Evolutionary conservation across 495 filamentous ascomycete genomes (phyloP).

Genomic region (Podospora australis): DNA sequence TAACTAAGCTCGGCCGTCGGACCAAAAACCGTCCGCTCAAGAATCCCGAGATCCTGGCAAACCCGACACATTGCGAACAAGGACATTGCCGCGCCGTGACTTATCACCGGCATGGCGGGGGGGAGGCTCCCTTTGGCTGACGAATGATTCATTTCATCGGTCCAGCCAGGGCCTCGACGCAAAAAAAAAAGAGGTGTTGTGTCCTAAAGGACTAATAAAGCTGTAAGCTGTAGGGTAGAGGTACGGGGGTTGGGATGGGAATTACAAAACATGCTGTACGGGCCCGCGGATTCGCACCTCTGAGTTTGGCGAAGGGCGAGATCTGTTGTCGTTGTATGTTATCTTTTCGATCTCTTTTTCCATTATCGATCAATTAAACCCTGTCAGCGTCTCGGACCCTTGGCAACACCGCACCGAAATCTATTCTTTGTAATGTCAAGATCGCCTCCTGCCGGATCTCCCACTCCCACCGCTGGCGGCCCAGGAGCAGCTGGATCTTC

Average conservation of each 20-base stretch:
- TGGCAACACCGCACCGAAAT: too few species aligned
- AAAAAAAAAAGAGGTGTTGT: too few species aligned
- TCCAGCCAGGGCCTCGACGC: too few species aligned
- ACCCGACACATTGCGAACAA: constrained; percentile 2
- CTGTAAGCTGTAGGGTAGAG: too few species aligned
- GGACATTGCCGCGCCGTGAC: constrained; percentile 10
- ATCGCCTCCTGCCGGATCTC: background rate
- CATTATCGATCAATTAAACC: too few species aligned
- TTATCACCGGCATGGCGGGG: constrained; percentile 10
- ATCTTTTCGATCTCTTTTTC: background rate
- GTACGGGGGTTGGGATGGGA: too few species aligned
- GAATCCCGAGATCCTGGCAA: constrained; percentile 13
- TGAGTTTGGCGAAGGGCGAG: too few species aligned
- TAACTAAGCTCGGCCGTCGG: constrained; percentile 25
- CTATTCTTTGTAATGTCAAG: background rate
- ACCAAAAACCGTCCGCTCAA: constrained; percentile 23
- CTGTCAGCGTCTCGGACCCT: too few species aligned
- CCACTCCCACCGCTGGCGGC: background rate
- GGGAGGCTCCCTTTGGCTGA: constrained; percentile 5
- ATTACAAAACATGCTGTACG: too few species aligned
- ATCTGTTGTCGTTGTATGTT: too few species aligned
- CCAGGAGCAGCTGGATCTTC: background rate
- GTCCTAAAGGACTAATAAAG: too few species aligned
- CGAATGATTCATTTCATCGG: constrained; percentile 7
- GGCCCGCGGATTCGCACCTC: too few species aligned